A percentile compares a stretch with the other conserved stretches of the same genome.
Evolutionary conservation across 345 rosid species (phyloP).

Genomic region (Gossypium anomalum): DNA sequence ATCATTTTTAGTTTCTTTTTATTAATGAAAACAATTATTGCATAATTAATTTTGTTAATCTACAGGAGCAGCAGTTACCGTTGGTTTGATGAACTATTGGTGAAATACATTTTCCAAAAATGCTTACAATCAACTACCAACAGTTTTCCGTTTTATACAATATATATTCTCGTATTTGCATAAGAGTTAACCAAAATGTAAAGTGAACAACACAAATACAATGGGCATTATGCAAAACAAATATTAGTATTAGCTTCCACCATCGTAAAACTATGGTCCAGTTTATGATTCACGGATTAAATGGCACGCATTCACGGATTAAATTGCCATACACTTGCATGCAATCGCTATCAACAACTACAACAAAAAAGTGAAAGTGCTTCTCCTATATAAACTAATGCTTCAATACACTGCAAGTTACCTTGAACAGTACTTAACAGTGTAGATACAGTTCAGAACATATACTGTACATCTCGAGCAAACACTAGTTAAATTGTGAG

Average conservation of each 20-base stretch:
- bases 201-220: background rate
- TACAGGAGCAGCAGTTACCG: too few relatives aligned
- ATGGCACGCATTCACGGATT: background rate
- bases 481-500: background rate
- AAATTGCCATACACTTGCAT: background rate
- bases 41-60: too few relatives aligned
- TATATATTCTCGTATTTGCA: too few relatives aligned
- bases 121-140: too few relatives aligned
- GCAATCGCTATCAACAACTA: background rate
- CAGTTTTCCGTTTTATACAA: too few relatives aligned
- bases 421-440: background rate
- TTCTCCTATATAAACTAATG: slow-evolving; percentile 7
- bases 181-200: background rate
- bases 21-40: too few relatives aligned
- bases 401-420: background rate
- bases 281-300: background rate
- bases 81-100: too few relatives aligned
- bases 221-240: background rate
- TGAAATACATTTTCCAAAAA: too few relatives aligned
- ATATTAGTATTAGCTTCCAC: background rate
- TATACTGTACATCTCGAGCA: background rate
- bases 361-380: background rate
- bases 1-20: too few relatives aligned
- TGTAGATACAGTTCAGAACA: background rate
- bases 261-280: background rate